These are phyloP conservation scores for Candida tetrigidarum DNA, from an alignment of 1,139 yeast species.

Conservation along the genomic window DNA sequence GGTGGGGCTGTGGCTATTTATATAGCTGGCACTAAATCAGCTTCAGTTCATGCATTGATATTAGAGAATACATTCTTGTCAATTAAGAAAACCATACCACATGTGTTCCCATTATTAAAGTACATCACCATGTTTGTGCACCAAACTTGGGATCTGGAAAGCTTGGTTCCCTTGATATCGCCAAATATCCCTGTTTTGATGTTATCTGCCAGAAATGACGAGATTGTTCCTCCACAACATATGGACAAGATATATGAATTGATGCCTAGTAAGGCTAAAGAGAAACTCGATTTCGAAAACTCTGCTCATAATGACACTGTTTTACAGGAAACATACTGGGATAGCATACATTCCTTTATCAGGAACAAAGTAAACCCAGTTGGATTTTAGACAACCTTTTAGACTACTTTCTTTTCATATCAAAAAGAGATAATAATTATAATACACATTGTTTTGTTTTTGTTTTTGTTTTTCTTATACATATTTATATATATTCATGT, in stretches of 20 bases:
- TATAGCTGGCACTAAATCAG: slow-evolving; percentile 63
- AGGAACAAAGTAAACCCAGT: slow-evolving; percentile 43
- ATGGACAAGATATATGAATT: slow-evolving; percentile 65
- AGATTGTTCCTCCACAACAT: slow-evolving; percentile 88
- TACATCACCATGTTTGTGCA: slow-evolving; percentile 68
- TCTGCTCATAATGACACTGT: slow-evolving; percentile 85
- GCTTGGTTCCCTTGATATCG: slow-evolving; percentile 56
- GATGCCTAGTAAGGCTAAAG: slow-evolving; percentile 49
- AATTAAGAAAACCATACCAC: slow-evolving; percentile 80
- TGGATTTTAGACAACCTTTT: slow-evolving; percentile 29
- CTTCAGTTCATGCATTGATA: slow-evolving; percentile 61
- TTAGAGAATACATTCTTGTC: slow-evolving; percentile 88
- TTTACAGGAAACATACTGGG: slow-evolving; percentile 77
- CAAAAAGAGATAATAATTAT: not conserved
- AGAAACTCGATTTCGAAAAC: slow-evolving; percentile 54
- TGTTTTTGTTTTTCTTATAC: too few relatives aligned
- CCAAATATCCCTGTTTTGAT: slow-evolving; percentile 66
- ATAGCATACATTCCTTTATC: slow-evolving; percentile 60
- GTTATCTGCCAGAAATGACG: slow-evolving; percentile 78
- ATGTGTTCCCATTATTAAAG: slow-evolving; percentile 70
- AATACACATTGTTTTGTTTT: not conserved
- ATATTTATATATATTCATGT: slow-evolving; percentile 1
- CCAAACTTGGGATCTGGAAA: slow-evolving; percentile 84
- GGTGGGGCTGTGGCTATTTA: slow-evolving; percentile 97
- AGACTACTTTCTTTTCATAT: slow-evolving; percentile 9